phyloP scores from a whole-genome alignment of 495 filamentous ascomycete species.

The Podospora pseudocomata region DNA sequence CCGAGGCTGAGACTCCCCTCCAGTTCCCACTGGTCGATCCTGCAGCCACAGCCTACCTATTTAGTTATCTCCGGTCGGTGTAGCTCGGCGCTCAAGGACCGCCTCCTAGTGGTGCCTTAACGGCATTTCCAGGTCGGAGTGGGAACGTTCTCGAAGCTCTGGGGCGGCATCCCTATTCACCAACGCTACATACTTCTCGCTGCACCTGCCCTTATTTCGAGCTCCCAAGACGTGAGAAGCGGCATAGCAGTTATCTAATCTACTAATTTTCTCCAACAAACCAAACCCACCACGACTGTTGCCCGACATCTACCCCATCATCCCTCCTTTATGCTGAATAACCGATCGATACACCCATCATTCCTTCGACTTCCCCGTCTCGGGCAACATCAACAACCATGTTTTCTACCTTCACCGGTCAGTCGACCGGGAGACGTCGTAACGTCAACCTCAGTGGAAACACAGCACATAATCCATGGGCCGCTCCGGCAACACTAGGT shows the following conservation, averaged over 20 bases:
- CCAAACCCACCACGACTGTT: not conserved
- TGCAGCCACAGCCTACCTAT: not conserved
- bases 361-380: no score
- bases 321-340: not conserved
- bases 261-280: not conserved
- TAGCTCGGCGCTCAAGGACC: not conserved
- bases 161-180: not conserved
- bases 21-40: not conserved
- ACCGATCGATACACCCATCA: not conserved
- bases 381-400: constrained; percentile 50
- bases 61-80: not conserved
- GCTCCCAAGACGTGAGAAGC: not conserved
- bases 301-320: not conserved
- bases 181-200: not conserved
- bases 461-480: constrained; percentile 66
- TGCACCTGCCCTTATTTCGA: not conserved
- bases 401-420: constrained; percentile 90
- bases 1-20: not conserved
- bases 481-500: constrained; percentile 51
- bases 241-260: not conserved
- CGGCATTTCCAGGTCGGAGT: not conserved
- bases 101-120: not conserved
- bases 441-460: constrained; percentile 94
- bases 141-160: constrained; percentile 13
- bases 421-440: constrained; percentile 67